Evolutionary conservation across 2,329 filamentous ascomycete species (phyloP).

Genomic region (Exophiala oligosperma): DNA sequence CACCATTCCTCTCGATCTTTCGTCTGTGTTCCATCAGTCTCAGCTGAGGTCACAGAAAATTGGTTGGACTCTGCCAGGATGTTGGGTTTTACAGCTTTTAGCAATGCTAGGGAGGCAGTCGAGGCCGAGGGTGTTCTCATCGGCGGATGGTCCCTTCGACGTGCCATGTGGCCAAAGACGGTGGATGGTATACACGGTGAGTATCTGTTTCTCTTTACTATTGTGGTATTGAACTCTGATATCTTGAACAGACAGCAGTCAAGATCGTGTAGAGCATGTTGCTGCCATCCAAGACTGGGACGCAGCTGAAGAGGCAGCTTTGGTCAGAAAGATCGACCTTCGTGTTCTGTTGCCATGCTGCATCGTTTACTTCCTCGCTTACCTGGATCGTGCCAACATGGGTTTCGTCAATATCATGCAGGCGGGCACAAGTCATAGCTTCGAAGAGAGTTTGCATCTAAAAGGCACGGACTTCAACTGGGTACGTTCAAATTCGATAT

Average conservation of each 20-base stretch:
- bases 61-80: background rate
- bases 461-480: constrained; percentile 26
- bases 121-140: constrained; percentile 21
- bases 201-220: background rate
- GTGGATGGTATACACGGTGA: constrained; percentile 11
- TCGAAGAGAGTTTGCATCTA: constrained; percentile 18
- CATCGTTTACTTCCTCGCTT: constrained; percentile 27
- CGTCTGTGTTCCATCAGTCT: background rate
- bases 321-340: constrained; percentile 27
- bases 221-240: background rate
- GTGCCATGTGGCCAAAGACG: constrained; percentile 10
- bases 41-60: background rate
- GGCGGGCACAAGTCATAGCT: constrained; percentile 12
- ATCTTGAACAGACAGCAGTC: constrained; percentile 6
- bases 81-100: background rate
- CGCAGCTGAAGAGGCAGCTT: constrained; percentile 20
- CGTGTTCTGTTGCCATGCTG: constrained; percentile 23
- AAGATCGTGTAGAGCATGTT: constrained; percentile 17
- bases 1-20: background rate
- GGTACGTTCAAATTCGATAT: constrained; percentile 5
- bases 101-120: constrained; percentile 6
- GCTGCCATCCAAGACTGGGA: constrained; percentile 22
- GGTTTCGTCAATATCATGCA: constrained; percentile 26
- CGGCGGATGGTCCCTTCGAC: constrained; percentile 14
- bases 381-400: constrained; percentile 27